Conservation (phyloP, 352 stramenopile species). For the Pythium coloratum region DNA sequence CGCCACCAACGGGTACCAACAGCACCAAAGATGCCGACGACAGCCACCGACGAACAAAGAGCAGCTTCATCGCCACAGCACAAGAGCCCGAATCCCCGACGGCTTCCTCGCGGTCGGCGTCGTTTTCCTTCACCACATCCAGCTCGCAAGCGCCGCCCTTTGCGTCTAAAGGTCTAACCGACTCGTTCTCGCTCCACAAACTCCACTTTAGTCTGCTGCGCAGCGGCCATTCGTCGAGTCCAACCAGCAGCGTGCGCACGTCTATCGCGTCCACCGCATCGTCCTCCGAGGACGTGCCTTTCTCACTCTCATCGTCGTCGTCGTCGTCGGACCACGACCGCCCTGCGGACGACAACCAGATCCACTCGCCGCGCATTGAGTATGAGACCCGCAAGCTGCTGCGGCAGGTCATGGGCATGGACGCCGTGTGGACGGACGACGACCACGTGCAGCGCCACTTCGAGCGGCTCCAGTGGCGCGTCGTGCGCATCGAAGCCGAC, state of each 20-base stretch:
- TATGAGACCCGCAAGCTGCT: constrained; percentile 22
- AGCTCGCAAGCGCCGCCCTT: neutral
- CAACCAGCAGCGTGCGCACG: constrained; percentile 22
- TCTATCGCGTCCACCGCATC: constrained; percentile 31
- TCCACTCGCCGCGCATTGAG: constrained; percentile 17
- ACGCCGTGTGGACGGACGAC: constrained; percentile 30
- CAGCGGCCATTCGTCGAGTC: neutral
- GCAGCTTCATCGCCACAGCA: constrained; percentile 11
- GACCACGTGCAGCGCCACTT: constrained; percentile 30
- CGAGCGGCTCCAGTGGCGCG: constrained; percentile 15
- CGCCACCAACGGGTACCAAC: neutral
- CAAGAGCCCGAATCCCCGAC: constrained; percentile 9
- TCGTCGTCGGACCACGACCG: constrained; percentile 1
- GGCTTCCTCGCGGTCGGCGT: constrained; percentile 6
- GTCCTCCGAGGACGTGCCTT: constrained; percentile 23
- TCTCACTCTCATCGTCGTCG: constrained; percentile 3
- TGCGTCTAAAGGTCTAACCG: constrained; percentile 11
- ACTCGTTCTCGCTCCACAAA: neutral
- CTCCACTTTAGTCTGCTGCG: constrained; percentile 17
- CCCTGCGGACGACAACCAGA: constrained; percentile 2
- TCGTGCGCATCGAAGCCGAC: constrained; percentile 57
- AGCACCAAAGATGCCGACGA: neutral
- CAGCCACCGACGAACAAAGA: constrained; percentile 12
- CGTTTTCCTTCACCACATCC: constrained; percentile 2
- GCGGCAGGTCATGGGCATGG: constrained; percentile 22